A percentile compares a stretch with the other conserved stretches of the same genome.
Conservation (phyloP, 2,329 filamentous ascomycete genomes). For the Lasiodiplodia sp. region DNA sequence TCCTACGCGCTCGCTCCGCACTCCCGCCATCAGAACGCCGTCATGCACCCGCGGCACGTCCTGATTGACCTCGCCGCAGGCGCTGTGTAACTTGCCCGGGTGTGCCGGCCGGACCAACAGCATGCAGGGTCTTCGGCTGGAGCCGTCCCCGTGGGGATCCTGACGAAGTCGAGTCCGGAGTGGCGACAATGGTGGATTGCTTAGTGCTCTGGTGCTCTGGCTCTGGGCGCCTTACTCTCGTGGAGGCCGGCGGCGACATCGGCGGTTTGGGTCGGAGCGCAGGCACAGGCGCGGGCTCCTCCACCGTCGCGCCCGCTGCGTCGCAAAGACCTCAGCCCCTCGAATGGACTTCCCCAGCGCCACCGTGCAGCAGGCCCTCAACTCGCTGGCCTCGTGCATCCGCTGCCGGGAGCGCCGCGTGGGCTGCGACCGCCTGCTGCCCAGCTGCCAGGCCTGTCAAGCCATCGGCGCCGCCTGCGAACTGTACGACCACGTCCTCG, state of each 20-base stretch:
- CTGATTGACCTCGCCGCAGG: no score
- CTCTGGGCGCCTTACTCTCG: neutral
- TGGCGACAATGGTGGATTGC: neutral
- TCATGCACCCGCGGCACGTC: neutral
- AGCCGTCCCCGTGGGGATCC: neutral
- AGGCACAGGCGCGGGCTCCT: conserved; percentile 5
- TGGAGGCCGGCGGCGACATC: conserved; percentile 14
- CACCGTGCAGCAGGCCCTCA: conserved; percentile 27
- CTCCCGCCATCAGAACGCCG: no score
- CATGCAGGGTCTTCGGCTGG: neutral
- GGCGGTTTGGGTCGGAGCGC: conserved; percentile 14
- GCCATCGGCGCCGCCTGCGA: conserved; percentile 26
- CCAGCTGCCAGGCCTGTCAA: conserved; percentile 29
- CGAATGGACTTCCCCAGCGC: conserved; percentile 26
- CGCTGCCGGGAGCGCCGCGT: conserved; percentile 30
- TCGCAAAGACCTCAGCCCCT: neutral
- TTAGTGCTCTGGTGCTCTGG: neutral
- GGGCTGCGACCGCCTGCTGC: conserved; percentile 30
- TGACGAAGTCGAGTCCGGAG: neutral
- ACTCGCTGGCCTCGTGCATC: conserved; percentile 30
- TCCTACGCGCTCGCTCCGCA: neutral
- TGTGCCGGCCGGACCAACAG: neutral
- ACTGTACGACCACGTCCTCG: conserved; percentile 27
- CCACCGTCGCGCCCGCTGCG: conserved; percentile 4
- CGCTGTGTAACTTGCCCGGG: neutral